Conservation (phyloP, 768 basidiomycete species). For the Kwoniella sp. region DNA sequence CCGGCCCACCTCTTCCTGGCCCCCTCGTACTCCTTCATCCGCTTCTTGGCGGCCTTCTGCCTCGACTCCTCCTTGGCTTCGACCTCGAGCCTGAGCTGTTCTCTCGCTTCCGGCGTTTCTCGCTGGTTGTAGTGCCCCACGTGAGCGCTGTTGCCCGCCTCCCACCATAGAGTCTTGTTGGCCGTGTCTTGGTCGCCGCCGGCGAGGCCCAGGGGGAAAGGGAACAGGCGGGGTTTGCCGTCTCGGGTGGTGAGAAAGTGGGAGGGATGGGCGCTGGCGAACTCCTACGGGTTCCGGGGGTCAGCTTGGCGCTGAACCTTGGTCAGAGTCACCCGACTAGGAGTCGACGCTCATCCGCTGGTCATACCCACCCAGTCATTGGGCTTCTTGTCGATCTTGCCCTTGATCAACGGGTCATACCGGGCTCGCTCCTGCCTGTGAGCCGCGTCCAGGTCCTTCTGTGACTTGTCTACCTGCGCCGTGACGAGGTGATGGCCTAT, state of each 20-base stretch:
- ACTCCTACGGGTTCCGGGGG: slow-evolving; percentile 24
- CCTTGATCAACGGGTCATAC: slow-evolving; percentile 12
- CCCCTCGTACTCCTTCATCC: slow-evolving; percentile 22
- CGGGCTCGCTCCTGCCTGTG: slow-evolving; percentile 3
- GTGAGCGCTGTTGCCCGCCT: slow-evolving; percentile 39
- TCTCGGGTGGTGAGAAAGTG: slow-evolving; percentile 39
- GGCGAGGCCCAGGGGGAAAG: slow-evolving; percentile 41
- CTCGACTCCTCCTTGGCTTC: slow-evolving; percentile 26
- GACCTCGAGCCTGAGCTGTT: slow-evolving; percentile 22
- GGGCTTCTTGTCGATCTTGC: slow-evolving; percentile 11
- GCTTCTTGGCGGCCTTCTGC: slow-evolving; percentile 25
- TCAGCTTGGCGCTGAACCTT: background rate
- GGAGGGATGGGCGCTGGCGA: slow-evolving; percentile 32
- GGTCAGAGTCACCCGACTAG: background rate
- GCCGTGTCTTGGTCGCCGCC: slow-evolving; percentile 12
- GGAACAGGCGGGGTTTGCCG: slow-evolving; percentile 41
- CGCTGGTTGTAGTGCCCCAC: slow-evolving; percentile 44
- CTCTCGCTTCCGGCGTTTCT: slow-evolving; percentile 31
- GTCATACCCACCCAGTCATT: slow-evolving; percentile 29
- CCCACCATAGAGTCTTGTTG: slow-evolving; percentile 44
- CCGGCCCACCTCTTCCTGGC: slow-evolving; percentile 29
- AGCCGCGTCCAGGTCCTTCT: slow-evolving; percentile 3
- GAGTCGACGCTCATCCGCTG: background rate
- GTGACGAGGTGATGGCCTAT: slow-evolving; percentile 20
- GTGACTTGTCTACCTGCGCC: slow-evolving; percentile 11